Percentiles rank a stretch among this genome's conserved stretches.
These are phyloP conservation scores for Berberis thunbergii DNA, from an alignment of 164 flowering plant species.

Conservation along the genomic window DNA sequence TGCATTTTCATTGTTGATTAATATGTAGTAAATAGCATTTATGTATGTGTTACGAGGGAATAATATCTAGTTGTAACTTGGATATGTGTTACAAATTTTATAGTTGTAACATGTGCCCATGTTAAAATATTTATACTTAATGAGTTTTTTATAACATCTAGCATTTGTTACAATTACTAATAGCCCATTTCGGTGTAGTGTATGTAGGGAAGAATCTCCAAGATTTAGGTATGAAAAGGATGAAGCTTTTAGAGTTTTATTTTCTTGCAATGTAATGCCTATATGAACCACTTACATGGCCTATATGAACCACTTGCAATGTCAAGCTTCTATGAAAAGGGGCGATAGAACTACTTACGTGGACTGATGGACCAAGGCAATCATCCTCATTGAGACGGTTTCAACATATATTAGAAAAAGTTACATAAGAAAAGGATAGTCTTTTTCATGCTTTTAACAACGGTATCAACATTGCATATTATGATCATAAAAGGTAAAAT, in stretches of 20 bases:
- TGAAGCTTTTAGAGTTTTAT: slow-evolving; percentile 31
- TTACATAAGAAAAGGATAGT: slow-evolving; percentile 17
- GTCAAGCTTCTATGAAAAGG: slow-evolving; percentile 52
- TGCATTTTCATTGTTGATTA: too few species aligned
- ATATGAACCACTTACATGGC: too few species aligned
- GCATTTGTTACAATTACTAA: too few species aligned
- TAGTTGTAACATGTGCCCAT: too few species aligned
- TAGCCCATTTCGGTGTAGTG: slow-evolving; percentile 6
- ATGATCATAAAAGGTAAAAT: not conserved
- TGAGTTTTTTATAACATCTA: too few species aligned
- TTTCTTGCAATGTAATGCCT: slow-evolving; percentile 20
- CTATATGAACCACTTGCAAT: slow-evolving; percentile 12
- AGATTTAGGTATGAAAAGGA: slow-evolving; percentile 34
- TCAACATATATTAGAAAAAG: slow-evolving; percentile 15
- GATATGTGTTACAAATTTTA: too few species aligned
- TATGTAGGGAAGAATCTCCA: slow-evolving; percentile 24
- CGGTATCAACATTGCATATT: not conserved
- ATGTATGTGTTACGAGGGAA: too few species aligned
- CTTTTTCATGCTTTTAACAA: slow-evolving; percentile 30
- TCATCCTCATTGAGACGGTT: slow-evolving; percentile 32
- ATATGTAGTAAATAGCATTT: too few species aligned
- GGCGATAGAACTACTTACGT: slow-evolving; percentile 35
- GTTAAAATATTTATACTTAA: too few species aligned
- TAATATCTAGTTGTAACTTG: too few species aligned
- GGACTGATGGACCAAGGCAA: slow-evolving; percentile 39